Conservation (phyloP, 2,329 filamentous ascomycete genomes). For the Aspergillus aculeatinus region DNA sequence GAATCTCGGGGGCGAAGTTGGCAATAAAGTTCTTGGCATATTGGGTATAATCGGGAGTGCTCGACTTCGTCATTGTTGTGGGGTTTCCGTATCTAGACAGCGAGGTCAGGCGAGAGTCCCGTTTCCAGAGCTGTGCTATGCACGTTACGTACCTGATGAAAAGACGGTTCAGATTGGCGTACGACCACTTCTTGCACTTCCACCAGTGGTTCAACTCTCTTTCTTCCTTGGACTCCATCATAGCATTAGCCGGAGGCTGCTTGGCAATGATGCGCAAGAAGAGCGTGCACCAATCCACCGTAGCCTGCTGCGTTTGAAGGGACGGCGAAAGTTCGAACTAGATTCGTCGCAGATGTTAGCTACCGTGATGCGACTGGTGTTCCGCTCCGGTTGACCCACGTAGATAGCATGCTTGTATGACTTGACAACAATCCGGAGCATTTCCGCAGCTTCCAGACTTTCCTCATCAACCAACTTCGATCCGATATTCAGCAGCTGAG, state of each 20-base stretch:
- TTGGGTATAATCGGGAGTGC: constrained; percentile 71
- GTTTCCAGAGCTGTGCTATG: not conserved
- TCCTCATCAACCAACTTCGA: constrained; percentile 86
- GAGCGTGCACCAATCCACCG: constrained; percentile 93
- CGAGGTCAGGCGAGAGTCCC: constrained; percentile 9
- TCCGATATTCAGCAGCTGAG: constrained; percentile 80
- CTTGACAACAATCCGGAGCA: constrained; percentile 93
- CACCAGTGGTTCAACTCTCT: constrained; percentile 96
- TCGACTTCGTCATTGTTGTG: constrained; percentile 68
- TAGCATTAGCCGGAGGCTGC: constrained; percentile 71
- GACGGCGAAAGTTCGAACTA: constrained; percentile 82
- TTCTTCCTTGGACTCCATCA: constrained; percentile 77
- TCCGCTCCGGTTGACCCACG: constrained; percentile 53
- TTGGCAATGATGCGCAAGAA: constrained; percentile 91
- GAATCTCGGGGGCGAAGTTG: constrained; percentile 90
- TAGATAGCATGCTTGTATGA: constrained; percentile 98
- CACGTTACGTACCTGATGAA: constrained; percentile 71
- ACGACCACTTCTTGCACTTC: constrained; percentile 99
- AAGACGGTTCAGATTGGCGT: constrained; percentile 93
- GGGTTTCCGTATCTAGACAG: constrained; percentile 80
- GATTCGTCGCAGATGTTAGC: constrained; percentile 31
- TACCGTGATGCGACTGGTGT: not conserved
- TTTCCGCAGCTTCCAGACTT: constrained; percentile 91
- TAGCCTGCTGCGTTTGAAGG: constrained; percentile 75
- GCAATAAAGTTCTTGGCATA: constrained; percentile 89